A percentile compares a stretch with the other conserved stretches of the same genome.
Conservation (phyloP, 73 alveolate species). For the Paramecium sonneborni region DNA sequence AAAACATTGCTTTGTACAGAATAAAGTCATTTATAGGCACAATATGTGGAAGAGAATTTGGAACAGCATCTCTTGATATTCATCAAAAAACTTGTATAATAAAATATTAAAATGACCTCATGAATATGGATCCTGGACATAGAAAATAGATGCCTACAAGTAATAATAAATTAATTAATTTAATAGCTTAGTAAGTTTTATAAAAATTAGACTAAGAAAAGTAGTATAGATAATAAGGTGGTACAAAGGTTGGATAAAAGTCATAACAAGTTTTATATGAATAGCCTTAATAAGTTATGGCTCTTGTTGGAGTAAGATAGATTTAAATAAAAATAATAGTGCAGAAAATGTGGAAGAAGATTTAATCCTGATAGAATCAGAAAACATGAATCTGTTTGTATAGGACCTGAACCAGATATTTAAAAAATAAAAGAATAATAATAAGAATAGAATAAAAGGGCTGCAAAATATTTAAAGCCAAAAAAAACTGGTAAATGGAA, state of each 20-base stretch:
- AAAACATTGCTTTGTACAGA: background rate
- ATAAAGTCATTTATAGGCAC: background rate
- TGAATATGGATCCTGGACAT: conserved; percentile 1
- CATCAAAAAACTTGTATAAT: conserved; percentile 55
- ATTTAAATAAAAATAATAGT: background rate
- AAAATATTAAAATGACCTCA: conserved; percentile 33
- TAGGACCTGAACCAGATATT: conserved; percentile 54
- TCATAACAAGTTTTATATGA: background rate
- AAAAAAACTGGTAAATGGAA: conserved; percentile 51
- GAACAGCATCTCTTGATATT: conserved; percentile 55
- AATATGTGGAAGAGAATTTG: conserved; percentile 65
- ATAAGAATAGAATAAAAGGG: conserved; percentile 20
- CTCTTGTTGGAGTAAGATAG: conserved; percentile 37
- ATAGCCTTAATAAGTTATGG: conserved; percentile 15
- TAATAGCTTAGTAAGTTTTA: conserved; percentile 13
- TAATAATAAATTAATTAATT: background rate
- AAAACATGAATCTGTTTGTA: conserved; percentile 65
- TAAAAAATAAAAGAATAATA: conserved; percentile 13
- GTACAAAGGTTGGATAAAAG: conserved; percentile 20
- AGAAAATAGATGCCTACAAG: conserved; percentile 51
- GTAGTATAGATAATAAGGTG: background rate
- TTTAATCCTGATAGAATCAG: conserved; percentile 62
- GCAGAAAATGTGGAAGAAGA: conserved; percentile 59
- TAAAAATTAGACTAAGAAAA: background rate
- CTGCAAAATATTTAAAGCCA: background rate